Conservation (phyloP, 2,329 filamentous ascomycete genomes). For the Xylaria sp. region DNA sequence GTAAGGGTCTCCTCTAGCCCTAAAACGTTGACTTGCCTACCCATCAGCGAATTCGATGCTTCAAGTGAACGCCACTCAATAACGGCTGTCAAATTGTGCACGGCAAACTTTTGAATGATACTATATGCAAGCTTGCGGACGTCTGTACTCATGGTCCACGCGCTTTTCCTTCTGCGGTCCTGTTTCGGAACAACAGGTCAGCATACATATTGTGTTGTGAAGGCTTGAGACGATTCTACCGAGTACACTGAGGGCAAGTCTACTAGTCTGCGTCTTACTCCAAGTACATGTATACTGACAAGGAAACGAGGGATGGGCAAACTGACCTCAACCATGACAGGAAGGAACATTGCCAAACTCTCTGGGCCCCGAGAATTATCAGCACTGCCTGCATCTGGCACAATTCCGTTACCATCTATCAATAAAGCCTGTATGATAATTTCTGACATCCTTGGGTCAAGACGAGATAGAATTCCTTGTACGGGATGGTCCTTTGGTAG, state of each 20-base stretch:
- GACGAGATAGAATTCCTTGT: constrained; percentile 30
- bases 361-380: constrained; percentile 34
- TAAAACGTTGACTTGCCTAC: constrained; percentile 41
- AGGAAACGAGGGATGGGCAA: background rate
- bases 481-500: constrained; percentile 36
- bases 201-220: background rate
- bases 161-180: constrained; percentile 43
- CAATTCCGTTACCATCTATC: constrained; percentile 38
- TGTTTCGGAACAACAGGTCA: constrained; percentile 1
- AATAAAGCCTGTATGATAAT: constrained; percentile 46
- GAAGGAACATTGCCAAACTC: constrained; percentile 46
- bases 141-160: constrained; percentile 47
- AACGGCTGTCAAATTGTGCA: constrained; percentile 28
- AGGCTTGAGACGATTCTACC: too few relatives aligned
- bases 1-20: constrained; percentile 25
- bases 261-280: background rate
- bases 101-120: constrained; percentile 36
- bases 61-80: constrained; percentile 49
- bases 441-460: constrained; percentile 47
- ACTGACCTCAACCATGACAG: constrained; percentile 47
- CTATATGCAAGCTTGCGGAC: constrained; percentile 47
- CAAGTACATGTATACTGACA: background rate
- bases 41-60: constrained; percentile 36
- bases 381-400: constrained; percentile 25
- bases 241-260: background rate